A percentile compares a stretch with the other conserved stretches of the same genome.
Evolutionary conservation across 73 alveolate genomes (phyloP).

Genomic region (Paramecium octaurelia): DNA sequence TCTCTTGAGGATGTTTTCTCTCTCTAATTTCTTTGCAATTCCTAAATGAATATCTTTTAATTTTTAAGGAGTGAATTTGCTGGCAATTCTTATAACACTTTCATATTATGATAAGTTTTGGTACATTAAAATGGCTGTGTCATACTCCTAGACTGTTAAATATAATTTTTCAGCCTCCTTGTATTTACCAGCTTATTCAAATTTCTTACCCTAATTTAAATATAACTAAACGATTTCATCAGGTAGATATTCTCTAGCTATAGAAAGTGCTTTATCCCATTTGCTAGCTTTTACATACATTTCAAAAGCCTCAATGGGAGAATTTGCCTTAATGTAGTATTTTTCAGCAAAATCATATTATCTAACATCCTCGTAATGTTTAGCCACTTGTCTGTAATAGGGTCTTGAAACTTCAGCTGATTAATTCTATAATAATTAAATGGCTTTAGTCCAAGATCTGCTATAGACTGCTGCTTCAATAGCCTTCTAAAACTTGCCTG

Average conservation of each 20-base stretch:
- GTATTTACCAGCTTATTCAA: conserved; percentile 89
- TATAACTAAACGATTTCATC: conserved; percentile 91
- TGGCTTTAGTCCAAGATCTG: conserved; percentile 96
- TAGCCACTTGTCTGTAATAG: conserved; percentile 96
- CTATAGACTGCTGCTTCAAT: conserved; percentile 99
- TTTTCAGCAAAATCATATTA: conserved; percentile 97
- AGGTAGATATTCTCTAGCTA: conserved; percentile 92
- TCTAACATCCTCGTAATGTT: conserved; percentile 98
- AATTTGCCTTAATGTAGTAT: conserved; percentile 88
- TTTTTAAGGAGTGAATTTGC: conserved; percentile 95
- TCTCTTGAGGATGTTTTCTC: conserved; percentile 93
- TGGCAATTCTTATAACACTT: conserved; percentile 97
- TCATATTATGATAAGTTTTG: conserved; percentile 92
- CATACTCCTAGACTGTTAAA: conserved; percentile 96
- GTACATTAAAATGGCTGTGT: conserved; percentile 99
- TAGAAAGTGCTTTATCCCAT: conserved; percentile 97
- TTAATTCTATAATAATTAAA: conserved; percentile 88
- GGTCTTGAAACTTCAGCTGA: conserved; percentile 98
- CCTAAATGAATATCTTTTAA: conserved; percentile 92
- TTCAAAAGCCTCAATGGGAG: conserved; percentile 90
- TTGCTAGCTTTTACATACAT: conserved; percentile 96
- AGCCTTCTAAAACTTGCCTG: conserved; percentile 98
- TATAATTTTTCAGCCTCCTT: conserved; percentile 99
- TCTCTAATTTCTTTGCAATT: conserved; percentile 96
- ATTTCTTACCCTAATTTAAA: conserved; percentile 93